These are phyloP conservation scores for Retiboletus flavoniger DNA, from an alignment of 1,284 basidiomycete genomes.

Conservation along the genomic window DNA sequence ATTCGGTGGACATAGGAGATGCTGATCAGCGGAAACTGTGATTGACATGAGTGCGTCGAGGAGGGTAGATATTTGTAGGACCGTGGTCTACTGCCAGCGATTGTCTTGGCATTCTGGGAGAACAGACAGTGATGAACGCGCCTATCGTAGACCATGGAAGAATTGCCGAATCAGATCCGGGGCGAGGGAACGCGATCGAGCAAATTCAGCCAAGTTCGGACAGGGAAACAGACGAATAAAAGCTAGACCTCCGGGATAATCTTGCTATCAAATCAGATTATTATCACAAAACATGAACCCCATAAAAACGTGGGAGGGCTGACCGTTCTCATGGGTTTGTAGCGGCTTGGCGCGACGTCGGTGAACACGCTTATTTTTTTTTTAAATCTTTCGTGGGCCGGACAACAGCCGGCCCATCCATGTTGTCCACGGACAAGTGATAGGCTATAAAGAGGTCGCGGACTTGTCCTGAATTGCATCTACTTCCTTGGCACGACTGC, in stretches of 20 bases:
- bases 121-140: constrained; percentile 1
- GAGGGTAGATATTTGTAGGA: constrained; percentile 27
- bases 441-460: background rate
- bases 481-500: background rate
- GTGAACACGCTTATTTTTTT: constrained; percentile 5
- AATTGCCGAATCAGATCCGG: constrained; percentile 12
- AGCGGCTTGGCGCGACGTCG: constrained; percentile 11
- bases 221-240: constrained; percentile 19
- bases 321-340: constrained; percentile 2
- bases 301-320: constrained; percentile 28
- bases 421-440: constrained; percentile 3
- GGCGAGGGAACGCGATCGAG: constrained; percentile 17
- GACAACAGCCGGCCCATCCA: background rate
- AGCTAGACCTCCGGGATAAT: constrained; percentile 13
- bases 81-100: background rate
- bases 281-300: constrained; percentile 16
- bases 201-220: constrained; percentile 1
- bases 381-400: background rate
- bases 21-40: background rate
- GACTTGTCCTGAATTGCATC: background rate
- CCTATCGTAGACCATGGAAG: constrained; percentile 11
- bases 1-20: constrained; percentile 29
- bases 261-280: constrained; percentile 23
- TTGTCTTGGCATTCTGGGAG: constrained; percentile 27
- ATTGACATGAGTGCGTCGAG: constrained; percentile 3